Percentiles rank a stretch among this genome's conserved stretches.
Evolutionary conservation across 2,329 filamentous ascomycete genomes (phyloP).

Genomic region (Colletotrichum musae): DNA sequence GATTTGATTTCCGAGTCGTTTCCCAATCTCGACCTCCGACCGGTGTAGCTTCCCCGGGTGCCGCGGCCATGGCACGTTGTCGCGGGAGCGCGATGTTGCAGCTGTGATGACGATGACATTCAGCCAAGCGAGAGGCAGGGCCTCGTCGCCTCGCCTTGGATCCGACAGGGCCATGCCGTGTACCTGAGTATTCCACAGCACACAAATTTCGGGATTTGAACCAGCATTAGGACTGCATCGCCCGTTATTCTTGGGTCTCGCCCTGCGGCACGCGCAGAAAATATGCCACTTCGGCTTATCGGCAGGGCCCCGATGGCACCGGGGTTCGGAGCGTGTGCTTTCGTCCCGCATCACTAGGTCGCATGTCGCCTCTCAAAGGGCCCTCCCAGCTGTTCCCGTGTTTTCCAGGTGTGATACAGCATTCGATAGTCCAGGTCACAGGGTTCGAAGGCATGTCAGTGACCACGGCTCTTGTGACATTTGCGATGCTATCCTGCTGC

Average conservation of each 20-base stretch:
- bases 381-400: slow-evolving; percentile 10
- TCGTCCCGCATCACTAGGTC: slow-evolving; percentile 1
- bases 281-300: background rate
- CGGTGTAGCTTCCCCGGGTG: slow-evolving; percentile 3
- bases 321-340: slow-evolving; percentile 2
- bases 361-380: background rate
- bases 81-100: slow-evolving; percentile 27
- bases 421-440: slow-evolving; percentile 37
- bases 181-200: slow-evolving; percentile 16
- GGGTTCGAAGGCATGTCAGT: slow-evolving; percentile 7
- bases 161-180: slow-evolving; percentile 20
- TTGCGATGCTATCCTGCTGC: background rate
- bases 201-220: slow-evolving; percentile 13
- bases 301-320: background rate
- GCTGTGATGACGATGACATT: slow-evolving; percentile 37
- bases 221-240: slow-evolving; percentile 2
- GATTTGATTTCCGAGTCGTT: slow-evolving; percentile 1
- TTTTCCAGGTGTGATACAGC: slow-evolving; percentile 35
- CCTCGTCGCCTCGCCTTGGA: slow-evolving; percentile 22
- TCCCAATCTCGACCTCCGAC: background rate
- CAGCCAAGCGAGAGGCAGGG: slow-evolving; percentile 7
- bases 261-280: slow-evolving; percentile 12
- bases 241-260: background rate
- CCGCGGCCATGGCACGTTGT: slow-evolving; percentile 12
- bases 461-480: background rate